Percentiles rank a stretch among this genome's conserved stretches.
Evolutionary conservation across 2,329 filamentous ascomycete species (phyloP).

Genomic region (Exophiala oligosperma): DNA sequence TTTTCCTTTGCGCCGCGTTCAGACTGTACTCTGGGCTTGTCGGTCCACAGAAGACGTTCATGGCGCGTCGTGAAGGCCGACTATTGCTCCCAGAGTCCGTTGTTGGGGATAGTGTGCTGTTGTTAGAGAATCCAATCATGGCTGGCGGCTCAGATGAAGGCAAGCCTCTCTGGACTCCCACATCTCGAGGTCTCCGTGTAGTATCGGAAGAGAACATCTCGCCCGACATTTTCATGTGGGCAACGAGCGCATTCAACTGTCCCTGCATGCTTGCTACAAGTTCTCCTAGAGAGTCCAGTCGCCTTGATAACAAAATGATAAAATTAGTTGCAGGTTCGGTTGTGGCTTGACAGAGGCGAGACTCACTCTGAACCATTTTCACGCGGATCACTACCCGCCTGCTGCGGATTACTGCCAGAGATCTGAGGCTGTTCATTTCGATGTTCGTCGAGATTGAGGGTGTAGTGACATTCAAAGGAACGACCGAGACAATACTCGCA

Average conservation of each 20-base stretch:
- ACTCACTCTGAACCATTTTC: too few species aligned
- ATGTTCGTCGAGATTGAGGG: background rate
- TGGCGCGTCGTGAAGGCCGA: background rate
- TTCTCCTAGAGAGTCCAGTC: background rate
- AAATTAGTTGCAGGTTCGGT: too few species aligned
- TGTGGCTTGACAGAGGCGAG: too few species aligned
- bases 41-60: background rate
- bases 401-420: background rate
- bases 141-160: too few species aligned
- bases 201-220: background rate
- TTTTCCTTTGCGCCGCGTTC: background rate
- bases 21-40: slow-evolving; percentile 2
- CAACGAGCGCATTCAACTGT: background rate
- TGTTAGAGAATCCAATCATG: too few species aligned
- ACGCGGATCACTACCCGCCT: background rate
- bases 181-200: background rate
- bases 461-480: slow-evolving; percentile 1
- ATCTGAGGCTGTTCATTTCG: background rate
- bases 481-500: slow-evolving; percentile 2
- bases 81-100: too few species aligned
- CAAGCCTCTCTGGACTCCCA: background rate
- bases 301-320: too few species aligned
- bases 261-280: background rate
- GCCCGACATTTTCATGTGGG: background rate
- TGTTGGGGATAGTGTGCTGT: too few species aligned